phyloP scores from a whole-genome alignment of 139 green algal genomes.

The Ettlia oleoabundans region DNA sequence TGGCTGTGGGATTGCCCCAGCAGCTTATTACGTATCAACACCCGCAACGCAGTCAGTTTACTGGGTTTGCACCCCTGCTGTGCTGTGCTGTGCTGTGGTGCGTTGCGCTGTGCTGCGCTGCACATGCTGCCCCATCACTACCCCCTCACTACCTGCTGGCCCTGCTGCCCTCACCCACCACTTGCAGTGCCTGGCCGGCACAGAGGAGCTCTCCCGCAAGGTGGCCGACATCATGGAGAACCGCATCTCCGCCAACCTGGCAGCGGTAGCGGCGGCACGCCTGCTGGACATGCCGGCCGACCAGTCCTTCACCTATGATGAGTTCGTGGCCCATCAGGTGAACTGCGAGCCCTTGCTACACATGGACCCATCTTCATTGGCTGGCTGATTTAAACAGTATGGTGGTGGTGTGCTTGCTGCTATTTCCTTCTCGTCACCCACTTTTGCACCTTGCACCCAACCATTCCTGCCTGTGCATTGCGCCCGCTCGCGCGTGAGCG shows the following conservation, averaged over 20 bases:
- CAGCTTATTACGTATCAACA: too few species aligned
- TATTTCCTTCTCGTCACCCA: too few species aligned
- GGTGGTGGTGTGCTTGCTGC: not conserved
- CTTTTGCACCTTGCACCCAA: too few species aligned
- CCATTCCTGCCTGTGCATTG: too few species aligned
- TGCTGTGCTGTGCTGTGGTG: too few species aligned
- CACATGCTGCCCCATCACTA: not conserved
- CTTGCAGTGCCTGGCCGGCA: conserved; percentile 56
- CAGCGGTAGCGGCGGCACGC: conserved; percentile 65
- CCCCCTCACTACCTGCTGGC: not conserved
- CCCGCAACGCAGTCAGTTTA: too few species aligned
- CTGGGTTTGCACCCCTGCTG: too few species aligned
- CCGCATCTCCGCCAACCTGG: conserved; percentile 86
- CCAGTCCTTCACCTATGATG: conserved; percentile 85
- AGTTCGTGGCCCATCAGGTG: conserved; percentile 82
- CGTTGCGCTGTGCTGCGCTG: too few species aligned
- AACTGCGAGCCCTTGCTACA: too few species aligned
- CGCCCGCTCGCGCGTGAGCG: too few species aligned
- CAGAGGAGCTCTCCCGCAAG: conserved; percentile 90
- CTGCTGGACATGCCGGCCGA: conserved; percentile 87
- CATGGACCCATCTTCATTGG: not conserved
- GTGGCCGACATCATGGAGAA: conserved; percentile 86
- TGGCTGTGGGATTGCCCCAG: too few species aligned
- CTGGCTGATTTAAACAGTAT: not conserved
- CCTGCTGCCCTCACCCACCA: not conserved